Base-by-base conservation (phyloP, 2,329 filamentous ascomycete genomes). In the Beauveria medogensis region DNA sequence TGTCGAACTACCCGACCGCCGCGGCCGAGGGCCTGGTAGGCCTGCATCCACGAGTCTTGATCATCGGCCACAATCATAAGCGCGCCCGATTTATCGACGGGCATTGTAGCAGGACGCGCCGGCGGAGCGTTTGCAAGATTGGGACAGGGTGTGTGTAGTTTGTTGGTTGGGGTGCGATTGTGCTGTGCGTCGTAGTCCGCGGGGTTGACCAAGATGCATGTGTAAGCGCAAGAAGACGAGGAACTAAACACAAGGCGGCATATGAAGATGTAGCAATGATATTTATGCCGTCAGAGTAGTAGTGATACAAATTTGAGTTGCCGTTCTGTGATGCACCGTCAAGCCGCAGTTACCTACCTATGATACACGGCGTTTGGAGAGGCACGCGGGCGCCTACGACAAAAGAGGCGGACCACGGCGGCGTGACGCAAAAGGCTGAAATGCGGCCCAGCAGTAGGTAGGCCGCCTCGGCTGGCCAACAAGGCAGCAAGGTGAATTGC, bases 1-100 rank as follows among this genome's bases (percentile, higher is more conserved):
- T 69, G 67, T 22, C 65, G 46, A 5, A 51, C 8, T 2, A 43
- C 8, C 2, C 18, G 34, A 12, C 44, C 44, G 20, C 5, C 22
- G 64, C 51, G 63, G 12, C 5, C 12, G 14, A 51, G 12, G 24
- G 34, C n/a, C 3, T 30, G 5, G 26, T 44, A 30, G 2, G 14
- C n/a, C 14, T 51, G 22, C 47, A 51, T 22, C 56, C 56, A 59
- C 18, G 44, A 24, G 14, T 59, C 22, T 8, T 51, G 22, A 30
- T 59, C 56, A 12, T 46, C 18, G n/a, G 54, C 54, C 43, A 47
- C 54, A 18, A 56, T 10, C 54, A 46, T 12, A 18, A 56, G 41
- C 54, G 54, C 18, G 26, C 43, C 28, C 7, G 41, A 22, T 20
- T 56, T 47, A 9, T 47, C 41, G 3, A 3, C 3, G 16, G 54